Conservation (phyloP, 345 rosid genomes). For the Salix purpurea region DNA sequence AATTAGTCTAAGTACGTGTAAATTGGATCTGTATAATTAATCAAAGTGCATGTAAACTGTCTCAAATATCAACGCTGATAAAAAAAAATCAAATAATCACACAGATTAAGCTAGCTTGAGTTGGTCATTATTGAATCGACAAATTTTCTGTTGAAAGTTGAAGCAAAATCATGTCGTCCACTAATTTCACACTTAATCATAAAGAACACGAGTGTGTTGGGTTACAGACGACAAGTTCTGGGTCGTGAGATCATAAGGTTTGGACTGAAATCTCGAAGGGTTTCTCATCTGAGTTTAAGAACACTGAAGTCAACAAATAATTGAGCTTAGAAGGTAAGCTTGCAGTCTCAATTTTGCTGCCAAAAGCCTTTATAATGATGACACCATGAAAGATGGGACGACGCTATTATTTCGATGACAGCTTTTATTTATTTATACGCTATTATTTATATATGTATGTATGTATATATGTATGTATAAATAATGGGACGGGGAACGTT, state of each 20-base stretch:
- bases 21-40: too few relatives aligned
- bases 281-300: not conserved
- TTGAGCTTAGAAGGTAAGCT: too few relatives aligned
- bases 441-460: too few relatives aligned
- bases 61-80: rapidly evolving
- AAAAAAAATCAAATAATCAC: not conserved
- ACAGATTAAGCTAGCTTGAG: not conserved
- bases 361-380: too few relatives aligned
- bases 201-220: not conserved
- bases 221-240: not conserved
- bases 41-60: rapidly evolving
- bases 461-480: too few relatives aligned
- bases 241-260: not conserved
- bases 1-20: too few relatives aligned
- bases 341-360: too few relatives aligned
- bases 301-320: too few relatives aligned
- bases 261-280: not conserved
- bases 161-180: not conserved
- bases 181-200: not conserved
- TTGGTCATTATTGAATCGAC: not conserved
- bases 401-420: too few relatives aligned
- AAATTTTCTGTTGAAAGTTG: not conserved
- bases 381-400: too few relatives aligned
- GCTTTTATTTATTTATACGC: too few relatives aligned
- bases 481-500: too few relatives aligned